A percentile compares a stretch with the other conserved stretches of the same genome.
These are phyloP conservation scores for Rossbeevera mucosa DNA, from an alignment of 768 basidiomycete genomes.

Conservation along the genomic window DNA sequence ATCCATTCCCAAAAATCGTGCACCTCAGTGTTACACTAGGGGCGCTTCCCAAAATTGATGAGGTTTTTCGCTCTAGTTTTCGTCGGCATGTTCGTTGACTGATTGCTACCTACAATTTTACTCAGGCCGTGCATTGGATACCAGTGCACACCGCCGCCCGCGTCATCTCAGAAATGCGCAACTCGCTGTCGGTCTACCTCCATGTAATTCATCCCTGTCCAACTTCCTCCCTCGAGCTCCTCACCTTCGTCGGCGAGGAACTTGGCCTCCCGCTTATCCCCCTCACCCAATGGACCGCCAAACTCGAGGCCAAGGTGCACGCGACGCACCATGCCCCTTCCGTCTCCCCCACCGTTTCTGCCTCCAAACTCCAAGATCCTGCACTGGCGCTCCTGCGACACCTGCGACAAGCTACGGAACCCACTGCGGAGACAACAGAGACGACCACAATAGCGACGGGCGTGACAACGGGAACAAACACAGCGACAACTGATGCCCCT, in stretches of 20 bases:
- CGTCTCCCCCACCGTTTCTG: not conserved
- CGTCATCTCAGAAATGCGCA: constrained; percentile 16
- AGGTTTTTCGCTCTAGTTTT: constrained; percentile 11
- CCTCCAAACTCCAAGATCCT: not conserved
- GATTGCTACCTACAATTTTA: not conserved
- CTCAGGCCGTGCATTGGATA: constrained; percentile 14
- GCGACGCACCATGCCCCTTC: not conserved
- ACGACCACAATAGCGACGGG: not conserved
- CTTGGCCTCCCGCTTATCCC: constrained; percentile 11
- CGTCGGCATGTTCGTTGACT: not conserved
- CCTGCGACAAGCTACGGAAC: not conserved
- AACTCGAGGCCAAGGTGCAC: constrained; percentile 5
- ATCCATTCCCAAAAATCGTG: constrained; percentile 37
- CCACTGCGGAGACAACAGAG: not conserved
- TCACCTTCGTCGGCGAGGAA: constrained; percentile 2
- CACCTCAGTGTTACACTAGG: constrained; percentile 14
- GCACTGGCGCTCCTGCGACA: constrained; percentile 4
- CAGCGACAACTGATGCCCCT: not conserved
- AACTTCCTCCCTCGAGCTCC: constrained; percentile 6
- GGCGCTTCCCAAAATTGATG: constrained; percentile 17
- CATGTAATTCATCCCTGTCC: constrained; percentile 14
- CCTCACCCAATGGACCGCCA: constrained; percentile 10
- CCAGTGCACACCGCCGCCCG: constrained; percentile 10
- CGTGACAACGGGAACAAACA: not conserved
- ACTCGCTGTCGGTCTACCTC: not conserved